Base-by-base conservation (phyloP, 768 basidiomycete species). In the Rhizopogon vesiculosus region DNA sequence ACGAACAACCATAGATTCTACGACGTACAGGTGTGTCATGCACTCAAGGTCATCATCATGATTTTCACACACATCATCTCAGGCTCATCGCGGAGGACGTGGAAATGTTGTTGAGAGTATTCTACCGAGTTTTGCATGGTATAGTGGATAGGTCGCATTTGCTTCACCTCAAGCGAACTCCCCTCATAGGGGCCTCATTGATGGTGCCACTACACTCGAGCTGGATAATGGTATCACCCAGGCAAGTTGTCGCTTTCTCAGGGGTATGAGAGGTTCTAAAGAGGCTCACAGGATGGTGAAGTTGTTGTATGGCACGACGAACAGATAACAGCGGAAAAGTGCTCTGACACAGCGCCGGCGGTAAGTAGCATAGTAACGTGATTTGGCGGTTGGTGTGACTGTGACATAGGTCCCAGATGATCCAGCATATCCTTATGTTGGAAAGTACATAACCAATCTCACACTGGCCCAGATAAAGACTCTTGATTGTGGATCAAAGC, bases 241-340 rank as follows among this genome's bases (percentile, higher is more conserved):
- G 75, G 87, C 83, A 52, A 61, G 67, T 62, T 28, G 13, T 39
- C 42, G 28, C 46, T 19, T 38, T 25, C 25, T 48, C 19, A 12
- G 7, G 1, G n/a, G 7, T 40, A 16, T 19, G 12, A 44, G 41
- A 35, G 29, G 57, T 63, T 45, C 54, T 60, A 60, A 19, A 38
- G 18, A 18, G 18, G 55, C 38, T 40, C 12, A 25, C 48, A 89
- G 87, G 91, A 93, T 65, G 88, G 86, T 12, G 78, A 79, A 46
- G 84, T 87, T 15, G 76, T 93, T 42, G 87, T 92, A 13, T 91
- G 87, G 86, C 90, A 93, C 62, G 90, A 93, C 69, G 83, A 85
- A 68, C 71, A 73, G 42, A 86, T 93, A 57, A 66, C 70, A 3
- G 60, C 80, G 3, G 75, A 74, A 35, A 93, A 91, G 66, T 91